These are phyloP conservation scores for Pseudogymnoascus sp. DNA, from an alignment of 2,329 filamentous ascomycete species.

Conservation along the genomic window DNA sequence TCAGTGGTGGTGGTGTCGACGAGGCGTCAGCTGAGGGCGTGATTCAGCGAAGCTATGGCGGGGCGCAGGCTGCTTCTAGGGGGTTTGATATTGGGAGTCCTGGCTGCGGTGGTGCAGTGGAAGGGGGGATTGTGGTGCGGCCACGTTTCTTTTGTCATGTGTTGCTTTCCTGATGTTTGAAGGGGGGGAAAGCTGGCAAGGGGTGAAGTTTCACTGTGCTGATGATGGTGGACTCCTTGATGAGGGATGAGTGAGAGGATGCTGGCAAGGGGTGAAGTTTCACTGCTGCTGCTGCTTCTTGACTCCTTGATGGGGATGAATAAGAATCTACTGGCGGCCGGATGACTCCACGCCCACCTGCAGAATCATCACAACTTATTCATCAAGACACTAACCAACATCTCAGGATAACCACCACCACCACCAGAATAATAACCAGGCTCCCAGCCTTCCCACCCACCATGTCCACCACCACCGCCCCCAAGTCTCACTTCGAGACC, in stretches of 20 bases:
- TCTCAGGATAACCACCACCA: background rate
- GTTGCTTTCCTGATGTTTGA: background rate
- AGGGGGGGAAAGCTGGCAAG: background rate
- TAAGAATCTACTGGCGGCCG: background rate
- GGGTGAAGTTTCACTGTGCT: background rate
- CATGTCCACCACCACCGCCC: background rate
- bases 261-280: background rate
- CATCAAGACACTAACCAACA: background rate
- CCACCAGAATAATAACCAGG: background rate
- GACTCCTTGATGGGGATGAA: background rate
- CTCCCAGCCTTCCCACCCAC: background rate
- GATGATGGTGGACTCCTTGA: background rate
- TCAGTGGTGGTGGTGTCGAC: slow-evolving; percentile 10
- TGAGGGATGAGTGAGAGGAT: background rate
- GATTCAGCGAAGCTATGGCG: background rate
- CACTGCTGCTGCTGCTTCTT: background rate
- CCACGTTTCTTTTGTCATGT: background rate
- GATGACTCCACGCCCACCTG: background rate
- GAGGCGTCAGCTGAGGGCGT: background rate
- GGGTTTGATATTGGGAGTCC: background rate
- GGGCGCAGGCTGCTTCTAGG: background rate
- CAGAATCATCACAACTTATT: background rate
- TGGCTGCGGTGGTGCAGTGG: background rate
- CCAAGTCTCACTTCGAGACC: slow-evolving; percentile 62
- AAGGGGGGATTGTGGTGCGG: background rate